These are phyloP conservation scores for Cyclostephanos invisitatus DNA, from an alignment of 108 stramenopile genomes.

Conservation along the genomic window DNA sequence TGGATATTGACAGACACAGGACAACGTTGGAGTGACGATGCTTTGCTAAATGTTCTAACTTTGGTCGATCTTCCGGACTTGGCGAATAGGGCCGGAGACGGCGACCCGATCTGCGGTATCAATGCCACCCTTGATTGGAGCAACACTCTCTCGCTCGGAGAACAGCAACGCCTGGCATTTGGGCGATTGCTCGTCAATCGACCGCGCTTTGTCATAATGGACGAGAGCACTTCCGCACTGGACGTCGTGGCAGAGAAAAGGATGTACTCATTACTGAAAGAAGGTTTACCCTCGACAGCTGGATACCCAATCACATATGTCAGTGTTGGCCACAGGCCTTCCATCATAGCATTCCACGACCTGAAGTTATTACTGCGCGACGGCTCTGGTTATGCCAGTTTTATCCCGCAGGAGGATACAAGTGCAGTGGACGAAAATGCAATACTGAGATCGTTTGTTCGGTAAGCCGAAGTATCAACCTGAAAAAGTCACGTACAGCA, in stretches of 20 bases:
- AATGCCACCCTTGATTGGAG: constrained; percentile 64
- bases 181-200: constrained; percentile 65
- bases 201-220: constrained; percentile 69
- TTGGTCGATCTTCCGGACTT: constrained; percentile 52
- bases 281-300: constrained; percentile 10
- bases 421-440: neutral
- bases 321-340: constrained; percentile 84
- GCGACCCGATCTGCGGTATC: constrained; percentile 44
- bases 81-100: constrained; percentile 53
- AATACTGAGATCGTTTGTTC: neutral
- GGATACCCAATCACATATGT: constrained; percentile 51
- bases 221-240: constrained; percentile 79
- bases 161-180: constrained; percentile 79
- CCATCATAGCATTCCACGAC: constrained; percentile 66
- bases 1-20: constrained; percentile 13
- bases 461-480: neutral
- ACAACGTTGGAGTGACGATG: constrained; percentile 45
- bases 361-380: constrained; percentile 47
- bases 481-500: neutral
- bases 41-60: constrained; percentile 35
- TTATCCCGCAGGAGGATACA: constrained; percentile 19
- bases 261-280: constrained; percentile 68
- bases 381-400: constrained; percentile 29
- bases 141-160: constrained; percentile 72
- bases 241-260: constrained; percentile 65